Conservation (phyloP, 176 grass and related monocot genomes). For the Dendrocalamus sinicus region DNA sequence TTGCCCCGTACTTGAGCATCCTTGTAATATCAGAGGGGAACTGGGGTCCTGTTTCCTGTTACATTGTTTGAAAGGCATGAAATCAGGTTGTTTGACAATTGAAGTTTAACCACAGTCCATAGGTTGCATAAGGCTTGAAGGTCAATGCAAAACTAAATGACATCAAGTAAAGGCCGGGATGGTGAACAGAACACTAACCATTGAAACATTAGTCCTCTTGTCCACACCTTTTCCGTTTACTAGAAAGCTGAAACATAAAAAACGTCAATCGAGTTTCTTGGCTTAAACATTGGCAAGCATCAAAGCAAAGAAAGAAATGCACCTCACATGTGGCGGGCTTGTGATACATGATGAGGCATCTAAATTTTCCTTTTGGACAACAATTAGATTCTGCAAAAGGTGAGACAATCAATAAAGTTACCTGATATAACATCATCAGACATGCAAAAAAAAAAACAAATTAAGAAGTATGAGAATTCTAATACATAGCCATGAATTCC, state of each 20-base stretch:
- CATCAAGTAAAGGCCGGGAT: slow-evolving; percentile 25
- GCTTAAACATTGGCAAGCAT: slow-evolving; percentile 30
- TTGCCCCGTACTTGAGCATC: slow-evolving; percentile 98
- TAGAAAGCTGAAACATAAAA: slow-evolving; percentile 77
- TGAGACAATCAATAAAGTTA: not conserved
- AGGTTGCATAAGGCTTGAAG: slow-evolving; percentile 9
- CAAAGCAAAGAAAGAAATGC: slow-evolving; percentile 38
- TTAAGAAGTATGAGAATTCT: not conserved
- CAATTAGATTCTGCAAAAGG: slow-evolving; percentile 73
- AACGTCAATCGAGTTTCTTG: slow-evolving; percentile 14
- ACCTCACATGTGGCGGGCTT: slow-evolving; percentile 85
- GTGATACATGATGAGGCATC: slow-evolving; percentile 80
- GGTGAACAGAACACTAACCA: slow-evolving; percentile 56
- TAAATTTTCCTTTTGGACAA: slow-evolving; percentile 76
- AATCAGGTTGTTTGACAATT: slow-evolving; percentile 18
- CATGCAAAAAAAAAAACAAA: slow-evolving; percentile 10
- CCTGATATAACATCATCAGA: slow-evolving; percentile 12
- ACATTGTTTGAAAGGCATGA: slow-evolving; percentile 23
- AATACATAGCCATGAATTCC: slow-evolving; percentile 16
- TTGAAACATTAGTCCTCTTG: slow-evolving; percentile 81
- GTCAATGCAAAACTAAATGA: slow-evolving; percentile 30
- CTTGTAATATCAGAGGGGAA: slow-evolving; percentile 93
- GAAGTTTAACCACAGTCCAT: slow-evolving; percentile 11
- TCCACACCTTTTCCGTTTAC: slow-evolving; percentile 92
- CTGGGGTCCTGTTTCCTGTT: slow-evolving; percentile 85